phyloP scores from a whole-genome alignment of 169 alveolate species.

The Plasmodium gallinaceum region DNA sequence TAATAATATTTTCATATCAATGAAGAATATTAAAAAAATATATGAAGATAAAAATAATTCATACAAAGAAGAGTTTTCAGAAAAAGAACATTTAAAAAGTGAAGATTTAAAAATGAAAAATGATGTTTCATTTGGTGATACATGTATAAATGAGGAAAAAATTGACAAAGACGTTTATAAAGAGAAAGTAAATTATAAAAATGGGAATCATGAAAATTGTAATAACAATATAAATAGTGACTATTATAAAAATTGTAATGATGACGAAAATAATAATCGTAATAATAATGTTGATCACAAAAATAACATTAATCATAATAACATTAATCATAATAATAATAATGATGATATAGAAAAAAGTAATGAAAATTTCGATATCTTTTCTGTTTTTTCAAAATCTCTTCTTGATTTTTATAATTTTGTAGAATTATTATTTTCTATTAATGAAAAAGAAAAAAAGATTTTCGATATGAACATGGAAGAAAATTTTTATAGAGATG shows the following conservation, averaged over 20 bases:
- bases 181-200: neutral
- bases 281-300: neutral
- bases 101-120: neutral
- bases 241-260: neutral
- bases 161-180: neutral
- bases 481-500: constrained; percentile 2
- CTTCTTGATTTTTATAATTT: constrained; percentile 24
- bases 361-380: neutral
- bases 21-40: constrained; percentile 2
- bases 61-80: neutral
- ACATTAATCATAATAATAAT: neutral
- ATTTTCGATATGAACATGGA: constrained; percentile 17
- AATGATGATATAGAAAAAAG: neutral
- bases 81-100: neutral
- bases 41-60: neutral
- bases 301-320: neutral
- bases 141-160: neutral
- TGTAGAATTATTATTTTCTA: constrained; percentile 33
- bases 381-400: constrained; percentile 7
- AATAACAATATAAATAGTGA: too few species aligned
- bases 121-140: neutral
- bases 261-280: neutral
- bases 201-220: neutral
- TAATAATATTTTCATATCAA: constrained; percentile 12
- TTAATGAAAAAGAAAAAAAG: neutral